Conservation (phyloP, 129 eudicot species). For the Pittosporum tobira region DNA sequence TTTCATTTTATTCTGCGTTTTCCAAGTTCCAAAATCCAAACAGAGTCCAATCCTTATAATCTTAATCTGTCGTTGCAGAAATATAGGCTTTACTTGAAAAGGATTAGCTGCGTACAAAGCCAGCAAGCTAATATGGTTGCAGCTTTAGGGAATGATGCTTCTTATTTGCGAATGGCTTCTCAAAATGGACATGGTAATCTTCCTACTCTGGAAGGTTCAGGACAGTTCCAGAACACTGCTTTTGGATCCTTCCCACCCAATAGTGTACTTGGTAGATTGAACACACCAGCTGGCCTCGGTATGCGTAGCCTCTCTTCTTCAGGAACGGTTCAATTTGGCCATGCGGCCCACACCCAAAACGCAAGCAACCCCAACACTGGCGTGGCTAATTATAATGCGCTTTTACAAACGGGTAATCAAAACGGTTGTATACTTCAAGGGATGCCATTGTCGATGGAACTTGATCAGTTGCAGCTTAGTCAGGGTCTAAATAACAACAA, state of each 20-base stretch:
- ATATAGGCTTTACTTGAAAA: constrained; percentile 17
- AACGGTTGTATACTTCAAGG: constrained; percentile 9
- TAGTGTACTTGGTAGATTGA: constrained; percentile 10
- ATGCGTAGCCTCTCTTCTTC: constrained; percentile 10
- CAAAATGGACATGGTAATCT: constrained; percentile 9
- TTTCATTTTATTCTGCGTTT: too few species aligned
- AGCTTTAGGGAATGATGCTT: constrained; percentile 15
- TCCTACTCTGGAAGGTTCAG: background rate
- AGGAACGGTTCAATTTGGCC: background rate
- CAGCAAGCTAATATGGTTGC: constrained; percentile 19
- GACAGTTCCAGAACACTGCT: constrained; percentile 4
- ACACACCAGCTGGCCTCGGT: constrained; percentile 11
- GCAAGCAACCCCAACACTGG: constrained; percentile 2
- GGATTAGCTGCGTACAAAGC: constrained; percentile 16
- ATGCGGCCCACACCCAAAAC: constrained; percentile 1
- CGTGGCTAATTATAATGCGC: background rate
- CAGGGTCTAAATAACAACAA: constrained; percentile 2
- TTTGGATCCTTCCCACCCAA: background rate
- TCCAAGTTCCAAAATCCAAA: too few species aligned
- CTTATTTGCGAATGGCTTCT: constrained; percentile 16
- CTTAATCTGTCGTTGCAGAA: constrained; percentile 7
- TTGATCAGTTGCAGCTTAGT: constrained; percentile 13
- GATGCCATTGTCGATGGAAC: constrained; percentile 13
- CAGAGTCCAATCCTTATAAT: background rate
- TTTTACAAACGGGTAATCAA: constrained; percentile 11